Conservation (phyloP, 2,329 filamentous ascomycete species). For the Coniella lustricola region DNA sequence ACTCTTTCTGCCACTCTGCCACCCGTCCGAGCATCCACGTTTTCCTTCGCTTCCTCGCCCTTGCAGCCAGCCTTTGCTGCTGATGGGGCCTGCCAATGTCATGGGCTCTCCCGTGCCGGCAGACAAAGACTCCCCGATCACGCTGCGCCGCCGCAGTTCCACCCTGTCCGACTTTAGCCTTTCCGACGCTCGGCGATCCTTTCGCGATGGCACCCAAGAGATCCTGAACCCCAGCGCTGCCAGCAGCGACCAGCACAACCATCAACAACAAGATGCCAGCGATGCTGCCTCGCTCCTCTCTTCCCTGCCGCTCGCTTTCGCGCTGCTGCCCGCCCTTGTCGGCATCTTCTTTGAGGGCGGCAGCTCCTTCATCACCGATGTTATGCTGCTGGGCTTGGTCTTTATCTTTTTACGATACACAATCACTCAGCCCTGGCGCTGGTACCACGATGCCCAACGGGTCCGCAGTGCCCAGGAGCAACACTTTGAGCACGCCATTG, state of each 20-base stretch:
- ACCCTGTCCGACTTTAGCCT: constrained; percentile 71
- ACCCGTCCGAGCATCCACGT: too few species aligned
- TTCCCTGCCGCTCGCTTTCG: constrained; percentile 73
- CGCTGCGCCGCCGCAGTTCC: constrained; percentile 60
- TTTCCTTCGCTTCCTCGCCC: too few species aligned
- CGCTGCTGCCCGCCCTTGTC: constrained; percentile 76
- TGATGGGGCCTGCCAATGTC: constrained; percentile 19
- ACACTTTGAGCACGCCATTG: constrained; percentile 32
- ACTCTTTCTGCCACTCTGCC: too few species aligned
- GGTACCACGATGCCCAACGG: constrained; percentile 66
- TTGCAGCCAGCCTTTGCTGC: constrained; percentile 10
- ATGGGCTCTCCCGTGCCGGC: constrained; percentile 21
- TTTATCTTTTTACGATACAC: constrained; percentile 90
- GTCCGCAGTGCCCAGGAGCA: constrained; percentile 47
- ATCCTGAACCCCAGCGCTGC: constrained; percentile 49
- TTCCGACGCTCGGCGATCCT: constrained; percentile 56
- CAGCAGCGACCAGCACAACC: constrained; percentile 23
- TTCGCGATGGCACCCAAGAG: constrained; percentile 60
- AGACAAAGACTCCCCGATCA: constrained; percentile 20
- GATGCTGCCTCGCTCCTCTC: constrained; percentile 63
- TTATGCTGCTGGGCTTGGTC: constrained; percentile 71
- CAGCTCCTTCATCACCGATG: constrained; percentile 73
- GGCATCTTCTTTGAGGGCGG: constrained; percentile 82
- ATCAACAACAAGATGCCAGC: constrained; percentile 21
- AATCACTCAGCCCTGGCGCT: constrained; percentile 80